Evolutionary conservation across 352 stramenopile species (phyloP), one percentile per base, ranked within the genome.

Genomic region (Phytophthora pluvialis): DNA sequence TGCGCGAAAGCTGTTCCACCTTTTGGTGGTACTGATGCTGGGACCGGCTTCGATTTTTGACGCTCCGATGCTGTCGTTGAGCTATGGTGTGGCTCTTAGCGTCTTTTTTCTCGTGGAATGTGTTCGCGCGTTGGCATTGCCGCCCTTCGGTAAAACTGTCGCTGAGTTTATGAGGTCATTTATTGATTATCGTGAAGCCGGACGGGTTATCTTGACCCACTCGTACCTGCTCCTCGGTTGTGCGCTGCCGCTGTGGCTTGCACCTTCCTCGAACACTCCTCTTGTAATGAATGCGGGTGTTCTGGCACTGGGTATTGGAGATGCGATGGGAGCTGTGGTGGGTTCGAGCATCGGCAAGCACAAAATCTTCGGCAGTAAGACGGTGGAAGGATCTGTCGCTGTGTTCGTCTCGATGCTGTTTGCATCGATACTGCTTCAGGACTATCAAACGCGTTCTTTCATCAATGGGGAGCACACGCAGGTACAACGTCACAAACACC

Each of bases 21-120:
- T 84, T n/a, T 80, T 93, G 8, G 80, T 88, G 9, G 87, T 94
- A 10, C 8, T 90, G 21, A 88, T 95, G 83, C 88, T 95, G 39
- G 73, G 90, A 3, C 85, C 87, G 10, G 83, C 82, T 49, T 90
- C 71, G 18, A 76, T 83, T 26, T 26, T 69, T 8, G 78, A 89
- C 13, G 45, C 70, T 3, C 46, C 81, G 18, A 90, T 93, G 76
- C 72, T 95, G 6, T 73, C 72, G 12, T 68, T 95, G n/a, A 93
- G 84, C 48, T 93, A 93, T 56, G 85, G 84, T 15, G 82, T 93
- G 8, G 86, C 86, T 10, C 69, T 93, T 38, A 82, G 73, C 12
- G 59, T 81, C n/a, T 95, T 95, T 45, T 73, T 80, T 44, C 67
- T 93, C 7, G 59, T 83, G 32, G 86, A 95, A 58, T 93, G 84